Conservation (phyloP, 2,329 filamentous ascomycete genomes). For the Epichloe bromicola region DNA sequence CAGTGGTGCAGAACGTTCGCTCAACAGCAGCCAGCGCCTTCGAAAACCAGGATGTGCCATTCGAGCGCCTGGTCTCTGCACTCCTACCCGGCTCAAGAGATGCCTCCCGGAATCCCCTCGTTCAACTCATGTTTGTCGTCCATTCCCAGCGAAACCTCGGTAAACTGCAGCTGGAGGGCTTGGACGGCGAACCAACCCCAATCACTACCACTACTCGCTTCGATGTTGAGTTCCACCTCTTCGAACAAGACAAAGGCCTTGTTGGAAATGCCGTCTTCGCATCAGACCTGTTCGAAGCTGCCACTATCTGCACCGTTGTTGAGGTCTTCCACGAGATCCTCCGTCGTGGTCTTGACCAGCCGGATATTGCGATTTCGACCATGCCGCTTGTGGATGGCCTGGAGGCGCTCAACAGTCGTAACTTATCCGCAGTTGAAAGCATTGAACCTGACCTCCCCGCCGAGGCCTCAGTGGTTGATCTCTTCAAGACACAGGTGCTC, state of each 20-base stretch:
- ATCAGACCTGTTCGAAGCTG: background rate
- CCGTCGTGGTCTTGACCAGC: slow-evolving; percentile 8
- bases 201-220: slow-evolving; percentile 7
- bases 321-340: background rate
- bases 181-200: slow-evolving; percentile 5
- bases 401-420: slow-evolving; percentile 2
- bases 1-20: background rate
- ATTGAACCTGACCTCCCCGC: too few species aligned
- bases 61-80: slow-evolving; percentile 8
- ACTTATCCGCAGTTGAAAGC: background rate
- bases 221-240: slow-evolving; percentile 11
- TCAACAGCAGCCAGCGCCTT: background rate
- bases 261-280: background rate
- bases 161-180: slow-evolving; percentile 9
- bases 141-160: slow-evolving; percentile 13
- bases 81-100: slow-evolving; percentile 6
- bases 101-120: slow-evolving; percentile 8
- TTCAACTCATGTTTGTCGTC: slow-evolving; percentile 10
- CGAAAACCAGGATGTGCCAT: slow-evolving; percentile 11
- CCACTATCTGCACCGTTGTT: background rate
- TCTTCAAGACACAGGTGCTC: too few species aligned
- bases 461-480: too few species aligned
- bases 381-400: slow-evolving; percentile 1
- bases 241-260: background rate
- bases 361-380: slow-evolving; percentile 1